Evolutionary conservation across 768 basidiomycete species (phyloP), one percentile per base, ranked within the genome.

Genomic region (Obba rivulosa): DNA sequence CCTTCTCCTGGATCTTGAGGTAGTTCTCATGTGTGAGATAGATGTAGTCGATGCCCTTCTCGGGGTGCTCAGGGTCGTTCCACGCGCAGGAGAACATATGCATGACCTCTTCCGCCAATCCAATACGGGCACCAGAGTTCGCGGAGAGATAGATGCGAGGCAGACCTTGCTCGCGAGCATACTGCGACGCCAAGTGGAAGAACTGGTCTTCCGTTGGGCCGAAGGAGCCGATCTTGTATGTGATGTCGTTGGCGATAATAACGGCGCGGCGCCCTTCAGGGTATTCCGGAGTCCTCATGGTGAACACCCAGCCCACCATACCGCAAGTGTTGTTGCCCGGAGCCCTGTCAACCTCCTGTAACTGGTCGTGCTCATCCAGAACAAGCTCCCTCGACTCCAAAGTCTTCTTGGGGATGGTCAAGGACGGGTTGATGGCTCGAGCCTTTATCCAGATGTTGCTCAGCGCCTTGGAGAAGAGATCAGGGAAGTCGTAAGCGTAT

Each of bases 401-500:
- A 50, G 90, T 75, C 39, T 78, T 78, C 64, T 89, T 86, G 4
- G 96, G 96, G 31, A 82, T 60, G 31, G 77, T 75, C 43, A 93
- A 69, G 16, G 81, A 78, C 11, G 90, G 71, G 60, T 89, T 79
- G 22, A 66, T 69, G 35, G 71, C 67, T 35, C 85, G 80, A 38
- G 81, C 81, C 58, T 84, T 82, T 54, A 78, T 71, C 96, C 96
- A 99, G 53, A 92, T 77, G 60, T 93, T 92, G 61, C 92, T 88
- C 51, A 98, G 73, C 7, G 95, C 93, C 72, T 98, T 98, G 34
- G 93, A 86, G 77, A 98, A 99, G 54, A 99, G 81, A 60, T 96
- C 96, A 36, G 96, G 96, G 85, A 98, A 99, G 69, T 98, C 96
- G 69, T 98, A 98, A 25, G 89, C 94, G 65, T 98, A 99, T 43